Conservation (phyloP, 2,329 filamentous ascomycete genomes). For the Eutypa lata region DNA sequence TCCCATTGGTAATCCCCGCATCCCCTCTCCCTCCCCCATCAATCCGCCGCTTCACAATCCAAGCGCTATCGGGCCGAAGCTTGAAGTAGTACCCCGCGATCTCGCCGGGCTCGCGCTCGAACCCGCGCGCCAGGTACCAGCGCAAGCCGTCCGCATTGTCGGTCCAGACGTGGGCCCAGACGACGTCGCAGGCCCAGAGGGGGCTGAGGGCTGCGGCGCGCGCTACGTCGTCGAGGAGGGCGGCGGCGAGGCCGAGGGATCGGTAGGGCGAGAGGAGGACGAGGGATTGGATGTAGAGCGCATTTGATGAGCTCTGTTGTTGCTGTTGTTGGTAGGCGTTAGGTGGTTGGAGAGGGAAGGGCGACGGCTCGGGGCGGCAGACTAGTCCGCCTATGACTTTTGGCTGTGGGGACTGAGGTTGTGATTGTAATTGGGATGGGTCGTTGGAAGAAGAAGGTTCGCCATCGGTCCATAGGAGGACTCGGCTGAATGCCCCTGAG, state of each 20-base stretch:
- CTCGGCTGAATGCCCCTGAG: conserved; percentile 55
- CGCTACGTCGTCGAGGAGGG: conserved; percentile 52
- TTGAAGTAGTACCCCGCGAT: conserved; percentile 60
- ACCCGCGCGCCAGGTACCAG: conserved; percentile 61
- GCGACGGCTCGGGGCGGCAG: conserved; percentile 57
- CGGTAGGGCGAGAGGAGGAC: conserved; percentile 63
- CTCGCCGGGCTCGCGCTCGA: conserved; percentile 41
- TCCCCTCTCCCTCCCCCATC: conserved; percentile 22
- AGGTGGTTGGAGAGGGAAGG: conserved; percentile 27
- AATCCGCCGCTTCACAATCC: conserved; percentile 51
- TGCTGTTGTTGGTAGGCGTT: conserved; percentile 4
- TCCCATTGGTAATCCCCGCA: conserved; percentile 4
- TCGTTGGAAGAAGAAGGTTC: conserved; percentile 17
- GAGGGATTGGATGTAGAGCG: conserved; percentile 64
- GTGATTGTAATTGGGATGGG: too few relatives aligned
- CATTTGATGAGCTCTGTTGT: conserved; percentile 31
- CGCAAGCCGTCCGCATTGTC: conserved; percentile 60
- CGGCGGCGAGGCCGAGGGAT: conserved; percentile 54
- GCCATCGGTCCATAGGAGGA: conserved; percentile 54
- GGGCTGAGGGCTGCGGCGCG: conserved; percentile 34
- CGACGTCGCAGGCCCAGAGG: conserved; percentile 36
- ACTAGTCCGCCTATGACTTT: conserved; percentile 61
- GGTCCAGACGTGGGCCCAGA: conserved; percentile 68
- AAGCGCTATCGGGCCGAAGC: conserved; percentile 59
- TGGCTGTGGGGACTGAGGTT: too few relatives aligned